phyloP scores from a whole-genome alignment of 2,329 filamentous ascomycete genomes.

The Phoma sp. region DNA sequence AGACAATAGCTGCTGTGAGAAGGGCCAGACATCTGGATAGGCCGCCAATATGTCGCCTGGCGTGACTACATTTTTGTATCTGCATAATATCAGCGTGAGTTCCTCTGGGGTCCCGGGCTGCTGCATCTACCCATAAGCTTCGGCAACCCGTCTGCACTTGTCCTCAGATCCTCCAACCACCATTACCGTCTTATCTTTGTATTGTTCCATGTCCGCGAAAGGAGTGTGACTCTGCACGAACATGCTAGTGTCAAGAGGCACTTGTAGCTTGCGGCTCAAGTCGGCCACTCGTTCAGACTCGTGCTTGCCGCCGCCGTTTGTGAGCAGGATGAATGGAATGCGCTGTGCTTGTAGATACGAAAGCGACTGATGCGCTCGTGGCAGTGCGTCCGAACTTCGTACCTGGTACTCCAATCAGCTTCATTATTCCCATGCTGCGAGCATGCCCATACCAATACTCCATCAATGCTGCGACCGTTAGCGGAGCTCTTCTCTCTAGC shows the following conservation, averaged over 20 bases:
- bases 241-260: slow-evolving; percentile 69
- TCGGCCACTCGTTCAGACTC: slow-evolving; percentile 76
- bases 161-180: slow-evolving; percentile 56
- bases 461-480: slow-evolving; percentile 73
- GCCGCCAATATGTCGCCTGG: slow-evolving; percentile 81
- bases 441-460: slow-evolving; percentile 75
- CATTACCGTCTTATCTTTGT: slow-evolving; percentile 59
- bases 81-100: slow-evolving; percentile 15
- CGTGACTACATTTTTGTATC: slow-evolving; percentile 73
- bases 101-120: background rate
- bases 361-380: slow-evolving; percentile 77
- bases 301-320: slow-evolving; percentile 89
- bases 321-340: slow-evolving; percentile 92
- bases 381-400: slow-evolving; percentile 77
- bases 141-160: slow-evolving; percentile 73
- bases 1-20: slow-evolving; percentile 69
- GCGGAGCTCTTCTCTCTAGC: slow-evolving; percentile 16
- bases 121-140: slow-evolving; percentile 53
- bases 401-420: slow-evolving; percentile 3
- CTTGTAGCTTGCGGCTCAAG: slow-evolving; percentile 68
- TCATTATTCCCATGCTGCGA: background rate
- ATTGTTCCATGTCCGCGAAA: slow-evolving; percentile 70
- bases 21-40: slow-evolving; percentile 81
- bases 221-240: slow-evolving; percentile 94
- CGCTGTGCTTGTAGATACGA: slow-evolving; percentile 72